phyloP scores from a whole-genome alignment of 2,329 filamentous ascomycete species.

The Nemania abortiva region DNA sequence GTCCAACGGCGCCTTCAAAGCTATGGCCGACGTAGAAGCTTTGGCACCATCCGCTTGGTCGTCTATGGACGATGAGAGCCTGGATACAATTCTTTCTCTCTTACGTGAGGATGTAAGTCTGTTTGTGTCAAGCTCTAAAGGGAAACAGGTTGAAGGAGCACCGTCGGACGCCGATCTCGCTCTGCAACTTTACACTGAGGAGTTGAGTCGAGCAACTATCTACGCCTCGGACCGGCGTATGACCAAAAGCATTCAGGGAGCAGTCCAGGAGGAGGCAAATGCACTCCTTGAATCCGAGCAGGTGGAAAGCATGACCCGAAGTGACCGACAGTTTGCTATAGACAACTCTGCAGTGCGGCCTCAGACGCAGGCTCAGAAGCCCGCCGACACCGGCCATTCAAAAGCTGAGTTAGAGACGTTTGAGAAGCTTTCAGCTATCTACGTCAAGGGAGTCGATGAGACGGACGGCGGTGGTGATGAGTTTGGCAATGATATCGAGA shows the following conservation, averaged over 20 bases:
- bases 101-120: slow-evolving; percentile 18
- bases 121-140: slow-evolving; percentile 32
- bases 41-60: slow-evolving; percentile 18
- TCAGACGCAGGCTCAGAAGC: neutral
- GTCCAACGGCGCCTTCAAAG: neutral
- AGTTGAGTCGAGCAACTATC: slow-evolving; percentile 31
- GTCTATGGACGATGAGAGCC: slow-evolving; percentile 27
- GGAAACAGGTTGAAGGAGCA: slow-evolving; percentile 39
- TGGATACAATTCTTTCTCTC: slow-evolving; percentile 26
- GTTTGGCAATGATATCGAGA: neutral
- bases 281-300: slow-evolving; percentile 32
- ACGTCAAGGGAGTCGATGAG: slow-evolving; percentile 29
- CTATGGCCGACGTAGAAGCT: slow-evolving; percentile 10
- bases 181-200: slow-evolving; percentile 38
- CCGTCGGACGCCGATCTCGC: slow-evolving; percentile 41
- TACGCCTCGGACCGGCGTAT: slow-evolving; percentile 42
- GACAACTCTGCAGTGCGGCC: slow-evolving; percentile 14
- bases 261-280: slow-evolving; percentile 39
- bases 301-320: slow-evolving; percentile 33
- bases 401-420: slow-evolving; percentile 28
- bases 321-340: slow-evolving; percentile 33
- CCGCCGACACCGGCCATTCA: neutral
- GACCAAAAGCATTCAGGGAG: slow-evolving; percentile 42
- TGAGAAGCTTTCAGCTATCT: slow-evolving; percentile 37
- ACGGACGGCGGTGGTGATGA: slow-evolving; percentile 1